Percentiles rank a stretch among this genome's conserved stretches.
Evolutionary conservation across 2,329 filamentous ascomycete species (phyloP).

Genomic region (Rhexocercosporidium sp.): DNA sequence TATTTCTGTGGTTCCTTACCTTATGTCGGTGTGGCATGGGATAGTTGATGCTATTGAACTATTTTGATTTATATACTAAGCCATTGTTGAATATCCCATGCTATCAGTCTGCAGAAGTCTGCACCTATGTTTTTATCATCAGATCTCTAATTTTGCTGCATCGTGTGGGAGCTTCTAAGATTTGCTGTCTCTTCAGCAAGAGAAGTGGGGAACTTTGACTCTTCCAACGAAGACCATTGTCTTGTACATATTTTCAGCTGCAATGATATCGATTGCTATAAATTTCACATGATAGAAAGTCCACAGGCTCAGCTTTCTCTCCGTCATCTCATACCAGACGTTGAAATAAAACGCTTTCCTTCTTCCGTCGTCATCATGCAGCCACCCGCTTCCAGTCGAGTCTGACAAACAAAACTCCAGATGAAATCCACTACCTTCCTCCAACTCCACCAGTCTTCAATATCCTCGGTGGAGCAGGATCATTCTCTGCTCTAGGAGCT

Average conservation of each 20-base stretch:
- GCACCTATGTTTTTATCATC: not conserved
- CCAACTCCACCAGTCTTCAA: constrained; percentile 71
- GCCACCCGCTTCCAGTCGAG: not conserved
- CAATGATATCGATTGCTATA: too few relatives aligned
- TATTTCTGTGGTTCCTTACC: constrained; percentile 1
- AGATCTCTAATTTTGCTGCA: not conserved
- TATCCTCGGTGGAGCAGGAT: constrained; percentile 86
- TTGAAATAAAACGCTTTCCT: not conserved
- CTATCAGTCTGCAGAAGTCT: not conserved
- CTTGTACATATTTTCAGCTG: too few relatives aligned
- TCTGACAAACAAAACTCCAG: constrained; percentile 51
- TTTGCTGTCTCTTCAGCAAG: not conserved
- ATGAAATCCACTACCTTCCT: constrained; percentile 87
- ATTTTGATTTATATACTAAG: not conserved
- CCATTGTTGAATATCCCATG: too few relatives aligned
- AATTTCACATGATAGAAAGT: not conserved
- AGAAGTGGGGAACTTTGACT: constrained; percentile 7
- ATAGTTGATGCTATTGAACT: not conserved
- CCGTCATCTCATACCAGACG: not conserved
- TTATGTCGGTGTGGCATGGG: not conserved
- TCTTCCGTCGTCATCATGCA: constrained; percentile 6
- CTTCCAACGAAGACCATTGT: too few relatives aligned
- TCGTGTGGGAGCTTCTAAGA: too few relatives aligned
- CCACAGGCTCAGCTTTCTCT: not conserved
- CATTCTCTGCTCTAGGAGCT: constrained; percentile 86